Conservation (phyloP, 2,329 filamentous ascomycete genomes). For the Trichophyton equinum region DNA sequence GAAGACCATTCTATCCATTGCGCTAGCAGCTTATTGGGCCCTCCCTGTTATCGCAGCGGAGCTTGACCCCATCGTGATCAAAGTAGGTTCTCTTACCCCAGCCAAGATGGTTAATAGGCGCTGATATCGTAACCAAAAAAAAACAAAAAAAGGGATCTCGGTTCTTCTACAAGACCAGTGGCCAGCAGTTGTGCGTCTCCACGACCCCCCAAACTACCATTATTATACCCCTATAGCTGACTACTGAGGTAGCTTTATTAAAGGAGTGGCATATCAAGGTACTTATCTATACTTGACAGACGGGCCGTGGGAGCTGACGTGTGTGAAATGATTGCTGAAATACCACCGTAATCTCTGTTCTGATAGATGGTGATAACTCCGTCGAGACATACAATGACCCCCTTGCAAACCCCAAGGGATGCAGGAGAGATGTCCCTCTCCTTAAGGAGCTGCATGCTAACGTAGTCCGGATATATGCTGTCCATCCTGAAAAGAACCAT, state of each 20-base stretch:
- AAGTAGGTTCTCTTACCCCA: slow-evolving; percentile 37
- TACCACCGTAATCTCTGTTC: slow-evolving; percentile 22
- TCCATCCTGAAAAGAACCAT: slow-evolving; percentile 70
- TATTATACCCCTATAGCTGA: slow-evolving; percentile 5
- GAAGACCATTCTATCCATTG: not conserved
- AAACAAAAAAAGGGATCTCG: slow-evolving; percentile 51
- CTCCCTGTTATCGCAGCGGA: slow-evolving; percentile 35
- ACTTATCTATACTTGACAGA: not conserved
- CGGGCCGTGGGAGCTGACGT: not conserved
- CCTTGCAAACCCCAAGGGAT: slow-evolving; percentile 56
- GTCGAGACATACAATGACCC: slow-evolving; percentile 62
- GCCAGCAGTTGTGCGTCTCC: slow-evolving; percentile 50
- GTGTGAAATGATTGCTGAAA: not conserved
- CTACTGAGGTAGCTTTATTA: slow-evolving; percentile 53
- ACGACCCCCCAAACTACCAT: slow-evolving; percentile 5
- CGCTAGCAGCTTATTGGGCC: not conserved
- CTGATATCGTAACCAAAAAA: not conserved
- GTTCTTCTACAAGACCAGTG: slow-evolving; percentile 80
- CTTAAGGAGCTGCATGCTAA: slow-evolving; percentile 73
- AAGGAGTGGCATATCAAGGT: slow-evolving; percentile 82
- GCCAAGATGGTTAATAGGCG: not conserved
- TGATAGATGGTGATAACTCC: slow-evolving; percentile 41
- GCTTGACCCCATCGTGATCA: slow-evolving; percentile 47
- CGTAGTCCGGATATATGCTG: slow-evolving; percentile 86
- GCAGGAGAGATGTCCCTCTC: slow-evolving; percentile 75